Evolutionary conservation across 495 filamentous ascomycete genomes (phyloP).

Genomic region (Penicillium paxilli): DNA sequence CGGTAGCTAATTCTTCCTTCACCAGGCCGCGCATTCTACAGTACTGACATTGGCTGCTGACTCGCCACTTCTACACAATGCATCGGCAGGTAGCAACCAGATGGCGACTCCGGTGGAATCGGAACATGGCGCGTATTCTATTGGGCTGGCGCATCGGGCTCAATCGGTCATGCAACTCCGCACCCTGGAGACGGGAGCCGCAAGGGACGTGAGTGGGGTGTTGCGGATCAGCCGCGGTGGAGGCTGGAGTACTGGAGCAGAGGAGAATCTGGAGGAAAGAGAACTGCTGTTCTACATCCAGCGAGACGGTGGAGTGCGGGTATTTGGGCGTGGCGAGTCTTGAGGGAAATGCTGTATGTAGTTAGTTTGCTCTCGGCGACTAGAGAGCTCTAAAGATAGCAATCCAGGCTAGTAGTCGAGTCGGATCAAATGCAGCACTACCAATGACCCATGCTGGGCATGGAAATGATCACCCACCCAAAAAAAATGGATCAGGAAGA

Average conservation of each 20-base stretch:
- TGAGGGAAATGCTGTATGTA: slow-evolving; percentile 10
- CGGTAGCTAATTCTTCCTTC: slow-evolving; percentile 8
- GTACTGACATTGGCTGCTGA: slow-evolving; percentile 71
- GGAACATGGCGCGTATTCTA: slow-evolving; percentile 67
- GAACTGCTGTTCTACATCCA: slow-evolving; percentile 82
- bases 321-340: slow-evolving; percentile 73
- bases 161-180: slow-evolving; percentile 66
- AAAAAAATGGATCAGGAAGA: slow-evolving; percentile 19
- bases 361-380: background rate
- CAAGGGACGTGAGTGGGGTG: slow-evolving; percentile 89
- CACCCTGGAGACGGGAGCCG: slow-evolving; percentile 77
- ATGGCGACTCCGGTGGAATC: slow-evolving; percentile 59
- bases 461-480: background rate
- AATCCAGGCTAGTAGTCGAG: slow-evolving; percentile 1
- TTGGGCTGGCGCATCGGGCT: slow-evolving; percentile 74
- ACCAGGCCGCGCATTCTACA: slow-evolving; percentile 53
- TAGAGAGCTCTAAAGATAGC: background rate
- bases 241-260: slow-evolving; percentile 37
- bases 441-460: background rate
- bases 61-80: slow-evolving; percentile 61
- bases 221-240: slow-evolving; percentile 69
- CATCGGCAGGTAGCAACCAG: slow-evolving; percentile 28
- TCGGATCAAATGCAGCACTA: background rate
- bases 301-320: slow-evolving; percentile 72
- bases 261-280: slow-evolving; percentile 50